These are phyloP conservation scores for Neoarthrinium moseri DNA, from an alignment of 2,329 filamentous ascomycete genomes.

Conservation along the genomic window DNA sequence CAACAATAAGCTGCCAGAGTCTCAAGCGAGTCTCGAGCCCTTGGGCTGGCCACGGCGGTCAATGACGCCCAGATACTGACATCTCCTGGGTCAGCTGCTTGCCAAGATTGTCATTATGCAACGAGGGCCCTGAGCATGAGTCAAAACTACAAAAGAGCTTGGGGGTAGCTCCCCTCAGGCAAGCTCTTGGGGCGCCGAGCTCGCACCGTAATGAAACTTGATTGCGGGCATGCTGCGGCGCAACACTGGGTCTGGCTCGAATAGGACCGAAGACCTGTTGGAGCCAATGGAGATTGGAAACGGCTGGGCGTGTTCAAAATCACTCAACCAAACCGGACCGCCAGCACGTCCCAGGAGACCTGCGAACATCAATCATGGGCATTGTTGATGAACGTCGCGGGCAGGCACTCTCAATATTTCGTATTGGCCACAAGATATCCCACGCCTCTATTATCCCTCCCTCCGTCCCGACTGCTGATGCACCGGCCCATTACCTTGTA, in stretches of 20 bases:
- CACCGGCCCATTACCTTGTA: too few species aligned
- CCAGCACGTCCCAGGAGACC: not conserved
- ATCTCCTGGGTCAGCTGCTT: not conserved
- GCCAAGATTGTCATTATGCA: not conserved
- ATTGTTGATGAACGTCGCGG: not conserved
- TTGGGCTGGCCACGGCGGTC: too few species aligned
- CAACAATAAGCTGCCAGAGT: too few species aligned
- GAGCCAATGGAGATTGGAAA: slow-evolving; percentile 2
- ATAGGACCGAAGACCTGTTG: slow-evolving; percentile 7
- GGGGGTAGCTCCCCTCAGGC: not conserved
- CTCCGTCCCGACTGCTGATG: too few species aligned
- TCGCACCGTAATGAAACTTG: slow-evolving; percentile 7
- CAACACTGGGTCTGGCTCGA: slow-evolving; percentile 3
- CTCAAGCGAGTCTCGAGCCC: too few species aligned
- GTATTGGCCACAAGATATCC: not conserved
- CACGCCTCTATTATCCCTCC: not conserved
- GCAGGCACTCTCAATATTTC: too few species aligned
- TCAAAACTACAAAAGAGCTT: not conserved
- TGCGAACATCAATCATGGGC: not conserved
- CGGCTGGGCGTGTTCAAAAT: slow-evolving; percentile 6
- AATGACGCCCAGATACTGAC: too few species aligned
- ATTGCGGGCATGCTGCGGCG: slow-evolving; percentile 6
- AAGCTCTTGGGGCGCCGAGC: slow-evolving; percentile 6
- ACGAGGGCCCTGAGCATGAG: not conserved
- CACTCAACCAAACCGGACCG: not conserved